phyloP scores from a whole-genome alignment of 1,284 basidiomycete genomes.

The Fomes fomentarius region DNA sequence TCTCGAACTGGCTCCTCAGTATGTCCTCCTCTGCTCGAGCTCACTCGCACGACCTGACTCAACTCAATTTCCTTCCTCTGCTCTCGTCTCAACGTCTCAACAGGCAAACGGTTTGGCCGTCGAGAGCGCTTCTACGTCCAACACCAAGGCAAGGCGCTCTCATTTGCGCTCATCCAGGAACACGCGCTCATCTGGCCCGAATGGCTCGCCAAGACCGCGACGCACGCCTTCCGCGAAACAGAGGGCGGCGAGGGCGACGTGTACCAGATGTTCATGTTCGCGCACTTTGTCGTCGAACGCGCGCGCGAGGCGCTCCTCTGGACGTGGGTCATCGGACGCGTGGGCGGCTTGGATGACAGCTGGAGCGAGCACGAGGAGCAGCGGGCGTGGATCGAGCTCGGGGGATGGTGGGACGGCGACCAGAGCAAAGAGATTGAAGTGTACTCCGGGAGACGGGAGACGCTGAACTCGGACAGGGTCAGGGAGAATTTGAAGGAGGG shows the following conservation, averaged over 20 bases:
- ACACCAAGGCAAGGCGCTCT: constrained; percentile 41
- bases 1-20: constrained; percentile 33
- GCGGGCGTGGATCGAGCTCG: constrained; percentile 41
- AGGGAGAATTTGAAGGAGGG: constrained; percentile 17
- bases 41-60: too few species aligned
- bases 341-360: constrained; percentile 35
- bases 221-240: constrained; percentile 39
- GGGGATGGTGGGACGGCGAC: constrained; percentile 25
- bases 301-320: constrained; percentile 46
- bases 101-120: constrained; percentile 41
- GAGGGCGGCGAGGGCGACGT: constrained; percentile 34
- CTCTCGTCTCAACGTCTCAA: too few species aligned
- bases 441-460: constrained; percentile 19
- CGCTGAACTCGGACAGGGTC: constrained; percentile 26
- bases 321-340: constrained; percentile 40
- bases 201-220: constrained; percentile 33
- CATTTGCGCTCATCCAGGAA: constrained; percentile 36
- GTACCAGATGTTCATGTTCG: constrained; percentile 38
- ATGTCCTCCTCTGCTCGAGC: constrained; percentile 8
- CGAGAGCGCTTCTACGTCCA: constrained; percentile 42
- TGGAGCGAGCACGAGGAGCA: constrained; percentile 31
- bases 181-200: constrained; percentile 32
- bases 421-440: constrained; percentile 18
- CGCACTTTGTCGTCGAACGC: constrained; percentile 43
- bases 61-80: too few species aligned